Evolutionary conservation across 1,139 yeast genomes (phyloP).

Genomic region (Kodamaea ohmeri): DNA sequence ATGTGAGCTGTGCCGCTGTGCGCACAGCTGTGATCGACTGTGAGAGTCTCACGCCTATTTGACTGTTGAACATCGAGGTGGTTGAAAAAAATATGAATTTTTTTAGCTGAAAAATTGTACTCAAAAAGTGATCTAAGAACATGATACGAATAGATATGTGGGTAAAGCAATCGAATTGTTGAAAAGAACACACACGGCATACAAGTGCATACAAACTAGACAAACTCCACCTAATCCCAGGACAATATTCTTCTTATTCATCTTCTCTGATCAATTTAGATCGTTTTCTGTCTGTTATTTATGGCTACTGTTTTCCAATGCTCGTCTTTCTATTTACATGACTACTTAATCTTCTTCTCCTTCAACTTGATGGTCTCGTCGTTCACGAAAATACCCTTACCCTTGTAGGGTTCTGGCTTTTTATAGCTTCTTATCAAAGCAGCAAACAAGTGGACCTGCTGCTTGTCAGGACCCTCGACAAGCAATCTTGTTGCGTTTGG

Average conservation of each 20-base stretch:
- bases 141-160: too few species aligned
- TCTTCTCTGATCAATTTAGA: too few species aligned
- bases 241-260: too few species aligned
- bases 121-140: too few species aligned
- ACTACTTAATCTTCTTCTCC: conserved; percentile 85
- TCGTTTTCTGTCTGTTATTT: background rate
- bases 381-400: conserved; percentile 93
- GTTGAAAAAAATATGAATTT: background rate
- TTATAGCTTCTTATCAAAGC: conserved; percentile 81
- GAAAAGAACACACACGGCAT: too few species aligned
- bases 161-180: too few species aligned
- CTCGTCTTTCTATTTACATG: conserved; percentile 8
- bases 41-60: conserved; percentile 12
- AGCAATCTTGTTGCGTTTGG: conserved; percentile 89
- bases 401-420: conserved; percentile 98
- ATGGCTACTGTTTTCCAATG: background rate
- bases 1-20: conserved; percentile 49
- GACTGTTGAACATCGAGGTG: conserved; percentile 9
- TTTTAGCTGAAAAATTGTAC: too few species aligned
- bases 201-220: too few species aligned
- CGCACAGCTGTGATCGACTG: conserved; percentile 21
- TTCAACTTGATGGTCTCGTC: conserved; percentile 88
- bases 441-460: conserved; percentile 83
- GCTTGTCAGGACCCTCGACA: conserved; percentile 85
- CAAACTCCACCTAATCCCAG: too few species aligned